phyloP scores from a whole-genome alignment of 495 filamentous ascomycete species.

The Trichoderma gamsii region DNA sequence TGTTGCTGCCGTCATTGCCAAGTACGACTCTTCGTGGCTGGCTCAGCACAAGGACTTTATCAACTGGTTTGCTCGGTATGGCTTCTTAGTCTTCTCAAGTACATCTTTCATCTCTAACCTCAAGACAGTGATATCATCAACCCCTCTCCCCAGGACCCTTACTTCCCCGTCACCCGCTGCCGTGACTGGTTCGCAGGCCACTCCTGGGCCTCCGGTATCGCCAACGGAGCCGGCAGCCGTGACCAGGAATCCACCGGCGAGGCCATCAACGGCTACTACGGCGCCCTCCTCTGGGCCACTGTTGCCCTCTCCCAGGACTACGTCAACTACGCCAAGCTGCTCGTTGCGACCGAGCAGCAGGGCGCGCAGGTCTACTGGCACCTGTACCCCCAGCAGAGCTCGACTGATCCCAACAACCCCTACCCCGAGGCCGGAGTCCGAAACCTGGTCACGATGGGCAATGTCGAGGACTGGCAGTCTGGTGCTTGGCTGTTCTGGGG shows the following conservation, averaged over 20 bases:
- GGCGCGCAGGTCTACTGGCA: conserved; percentile 19
- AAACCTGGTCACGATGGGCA: conserved; percentile 16
- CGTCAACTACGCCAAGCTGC: conserved; percentile 18
- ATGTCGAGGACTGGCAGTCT: conserved; percentile 19
- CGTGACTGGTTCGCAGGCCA: conserved; percentile 19
- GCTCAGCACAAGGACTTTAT: conserved; percentile 16
- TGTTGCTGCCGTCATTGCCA: conserved; percentile 18
- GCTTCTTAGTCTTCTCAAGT: no score
- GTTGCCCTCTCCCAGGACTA: conserved; percentile 17
- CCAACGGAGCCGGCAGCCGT: conserved; percentile 17
- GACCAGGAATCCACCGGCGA: conserved; percentile 18
- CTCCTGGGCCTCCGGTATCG: conserved; percentile 19
- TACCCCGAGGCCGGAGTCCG: conserved; percentile 21
- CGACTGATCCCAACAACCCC: conserved; percentile 17
- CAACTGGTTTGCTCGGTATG: conserved; percentile 19
- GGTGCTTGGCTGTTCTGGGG: conserved; percentile 19
- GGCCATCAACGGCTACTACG: conserved; percentile 19
- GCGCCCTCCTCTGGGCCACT: conserved; percentile 17
- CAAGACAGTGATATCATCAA: conserved; percentile 17
- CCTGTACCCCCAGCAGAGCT: conserved; percentile 16
- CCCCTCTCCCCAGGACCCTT: conserved; percentile 15
- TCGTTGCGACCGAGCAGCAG: conserved; percentile 18
- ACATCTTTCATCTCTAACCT: not conserved
- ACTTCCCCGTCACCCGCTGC: conserved; percentile 19
- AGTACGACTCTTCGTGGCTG: conserved; percentile 16